phyloP scores from a whole-genome alignment of 75 land plant genomes.

The Selaginella moellendorffii region DNA sequence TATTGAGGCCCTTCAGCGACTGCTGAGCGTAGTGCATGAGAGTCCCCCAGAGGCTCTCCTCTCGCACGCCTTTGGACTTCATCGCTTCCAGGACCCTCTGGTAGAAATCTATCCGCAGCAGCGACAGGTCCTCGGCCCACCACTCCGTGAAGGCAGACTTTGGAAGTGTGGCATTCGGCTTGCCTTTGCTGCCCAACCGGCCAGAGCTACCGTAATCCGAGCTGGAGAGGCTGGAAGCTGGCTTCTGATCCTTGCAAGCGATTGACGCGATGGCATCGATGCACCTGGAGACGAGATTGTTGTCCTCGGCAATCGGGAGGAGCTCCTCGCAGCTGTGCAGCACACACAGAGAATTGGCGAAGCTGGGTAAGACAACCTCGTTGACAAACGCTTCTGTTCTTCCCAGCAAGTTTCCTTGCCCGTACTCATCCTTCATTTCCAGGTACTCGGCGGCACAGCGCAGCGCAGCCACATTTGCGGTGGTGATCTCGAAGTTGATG shows the following conservation, averaged over 20 bases:
- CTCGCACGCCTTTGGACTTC: constrained; percentile 37
- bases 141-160: constrained; percentile 32
- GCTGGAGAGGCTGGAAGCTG: constrained; percentile 46
- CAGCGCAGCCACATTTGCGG: background rate
- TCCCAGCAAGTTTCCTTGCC: constrained; percentile 45
- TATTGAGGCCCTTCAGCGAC: constrained; percentile 32
- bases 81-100: constrained; percentile 43
- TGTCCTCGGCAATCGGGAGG: constrained; percentile 58
- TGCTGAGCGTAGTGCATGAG: constrained; percentile 52
- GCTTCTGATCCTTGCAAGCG: constrained; percentile 57
- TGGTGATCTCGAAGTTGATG: constrained; percentile 2
- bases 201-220: constrained; percentile 18
- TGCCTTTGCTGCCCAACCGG: constrained; percentile 15
- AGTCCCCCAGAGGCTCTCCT: constrained; percentile 40
- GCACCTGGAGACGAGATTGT: constrained; percentile 55
- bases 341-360: constrained; percentile 45
- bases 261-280: constrained; percentile 54
- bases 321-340: constrained; percentile 50
- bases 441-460: constrained; percentile 3
- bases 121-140: constrained; percentile 77
- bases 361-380: constrained; percentile 46
- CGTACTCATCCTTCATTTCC: constrained; percentile 15
- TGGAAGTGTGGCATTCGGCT: background rate
- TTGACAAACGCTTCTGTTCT: constrained; percentile 51
- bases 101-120: constrained; percentile 37